Base-by-base conservation (phyloP, 2,329 filamentous ascomycete genomes). In the Penicillium sp. region DNA sequence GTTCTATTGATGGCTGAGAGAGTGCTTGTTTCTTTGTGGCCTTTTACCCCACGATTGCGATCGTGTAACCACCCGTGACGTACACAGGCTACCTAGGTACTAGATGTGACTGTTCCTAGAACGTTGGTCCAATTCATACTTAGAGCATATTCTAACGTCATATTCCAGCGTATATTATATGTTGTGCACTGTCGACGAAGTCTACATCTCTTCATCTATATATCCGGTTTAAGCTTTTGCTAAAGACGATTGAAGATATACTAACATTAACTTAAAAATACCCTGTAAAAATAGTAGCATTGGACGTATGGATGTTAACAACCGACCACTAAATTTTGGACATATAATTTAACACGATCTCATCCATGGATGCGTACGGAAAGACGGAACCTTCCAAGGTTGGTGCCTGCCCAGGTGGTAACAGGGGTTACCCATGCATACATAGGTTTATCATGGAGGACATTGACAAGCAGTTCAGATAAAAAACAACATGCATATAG, bases 281-380 rank as follows among this genome's bases (percentile, higher is more conserved):
- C 5, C 2, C 5, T 3, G 5, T n/a, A 18, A 5, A 5, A n/a
- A 14, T 31, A 26, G 4, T 10, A 14, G 2, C 18, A 26, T 9
- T 26, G 22, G 11, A 7, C 14, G 2, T n/a, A 31, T 9, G 31
- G 1, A 26, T 11, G 14, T n/a, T 37, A 22, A 20, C 5, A 31
- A 47, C 7, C 13, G 16, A 10, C 20, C 11, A 32, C 20, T 46
- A 22, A 51, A 57, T 46, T 35, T 55, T 40, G 18, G 50, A 58
- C 34, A 44, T 44, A 38, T 7, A 39, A 48, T 57, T 51, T 49
- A 48, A 46, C 34, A 39, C 50, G 53, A 22, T 20, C 45, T 38
- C 44, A 59, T 18, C 55, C 53, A 56, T 55, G 56, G 51, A 55
- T 50, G 37, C 24, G 44, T n/a, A 20, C 14, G 50, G 22, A 11